Percentiles rank a stretch among this genome's conserved stretches.
These are phyloP conservation scores for Pythium sp. DNA, from an alignment of 352 stramenopile genomes.

Conservation along the genomic window DNA sequence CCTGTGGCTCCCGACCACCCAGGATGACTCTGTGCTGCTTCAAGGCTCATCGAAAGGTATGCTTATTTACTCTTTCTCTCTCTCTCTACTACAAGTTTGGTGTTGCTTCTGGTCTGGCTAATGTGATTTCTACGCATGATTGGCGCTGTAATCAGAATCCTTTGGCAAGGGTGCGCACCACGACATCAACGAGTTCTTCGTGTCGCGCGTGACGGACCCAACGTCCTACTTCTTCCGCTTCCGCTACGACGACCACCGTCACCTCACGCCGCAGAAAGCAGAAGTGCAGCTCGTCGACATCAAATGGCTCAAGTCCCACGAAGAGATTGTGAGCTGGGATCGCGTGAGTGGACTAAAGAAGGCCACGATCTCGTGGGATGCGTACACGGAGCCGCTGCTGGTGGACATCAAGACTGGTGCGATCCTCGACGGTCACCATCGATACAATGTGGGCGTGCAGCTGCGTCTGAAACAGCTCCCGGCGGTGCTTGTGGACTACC, in stretches of 20 bases:
- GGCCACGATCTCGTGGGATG: conserved; percentile 77
- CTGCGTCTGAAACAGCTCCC: conserved; percentile 71
- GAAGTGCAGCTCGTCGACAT: conserved; percentile 82
- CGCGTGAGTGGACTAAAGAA: conserved; percentile 75
- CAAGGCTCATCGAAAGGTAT: conserved; percentile 22
- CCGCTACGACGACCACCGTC: conserved; percentile 60
- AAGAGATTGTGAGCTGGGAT: conserved; percentile 80
- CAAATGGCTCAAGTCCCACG: conserved; percentile 81
- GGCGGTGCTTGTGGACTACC: conserved; percentile 77
- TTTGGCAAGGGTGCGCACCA: conserved; percentile 23
- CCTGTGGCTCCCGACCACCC: conserved; percentile 69
- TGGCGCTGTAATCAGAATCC: background rate
- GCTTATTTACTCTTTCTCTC: background rate
- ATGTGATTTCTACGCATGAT: background rate
- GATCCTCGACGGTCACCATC: conserved; percentile 83
- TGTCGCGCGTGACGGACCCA: conserved; percentile 75
- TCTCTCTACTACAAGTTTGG: background rate
- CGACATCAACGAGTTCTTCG: conserved; percentile 71
- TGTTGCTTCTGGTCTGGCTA: background rate
- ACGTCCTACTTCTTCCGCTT: conserved; percentile 88
- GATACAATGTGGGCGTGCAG: conserved; percentile 75
- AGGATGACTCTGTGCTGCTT: conserved; percentile 73
- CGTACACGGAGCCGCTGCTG: conserved; percentile 77
- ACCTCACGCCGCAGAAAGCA: conserved; percentile 68
- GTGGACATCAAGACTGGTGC: conserved; percentile 76